Base-by-base conservation (phyloP, 192 early-diverging fungal species). In the Ambispora gerdemannii region DNA sequence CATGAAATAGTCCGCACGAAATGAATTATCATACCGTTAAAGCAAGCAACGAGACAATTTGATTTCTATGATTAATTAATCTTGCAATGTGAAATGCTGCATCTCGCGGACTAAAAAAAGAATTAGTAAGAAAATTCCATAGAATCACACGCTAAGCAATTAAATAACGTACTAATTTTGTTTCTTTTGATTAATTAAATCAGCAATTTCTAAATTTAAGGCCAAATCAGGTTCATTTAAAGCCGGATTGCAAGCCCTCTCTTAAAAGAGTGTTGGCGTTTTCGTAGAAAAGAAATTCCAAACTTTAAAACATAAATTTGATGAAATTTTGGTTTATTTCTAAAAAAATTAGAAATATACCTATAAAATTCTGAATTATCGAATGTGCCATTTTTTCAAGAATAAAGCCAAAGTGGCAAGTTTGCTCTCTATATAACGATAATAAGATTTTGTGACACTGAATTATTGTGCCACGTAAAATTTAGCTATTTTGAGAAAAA, bases 201-300 rank as follows among this genome's bases (percentile, higher is more conserved):
- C 94, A 77, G 92, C 94, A 62, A 98, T 94, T 78, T 98, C 96
- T 24, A 98, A 85, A 79, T 96, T 93, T 47, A 98, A 81, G 15
- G 87, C 83, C 61, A 95, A 73, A 73, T 98, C 92, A 0, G 96
- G 89, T 51, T 90, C 88, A 69, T 73, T 75, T 15, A 82, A 84
- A 15, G 84, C 79, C 6, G 89, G 82, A 55, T 86, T 83, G 72
- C 94, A 94, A 2, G 92, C 95, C 27, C 87, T 86, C 76, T 92
- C 95, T 86, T 86, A 13, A 38, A 50, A 30, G 6, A 1, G 30
- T 32, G 20, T 30, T 22, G 33, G 59, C 33, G 27, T n/a, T 20
- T 7, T 53, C 20, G 4, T 53, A n/a, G 51, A 4, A n/a, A 4
- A 53, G 15, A 53, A 53, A 53, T n/a, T 53, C 7, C 4, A 53